Evolutionary conservation across 257 asterid species (phyloP).

Genomic region (Solanum piurae): DNA sequence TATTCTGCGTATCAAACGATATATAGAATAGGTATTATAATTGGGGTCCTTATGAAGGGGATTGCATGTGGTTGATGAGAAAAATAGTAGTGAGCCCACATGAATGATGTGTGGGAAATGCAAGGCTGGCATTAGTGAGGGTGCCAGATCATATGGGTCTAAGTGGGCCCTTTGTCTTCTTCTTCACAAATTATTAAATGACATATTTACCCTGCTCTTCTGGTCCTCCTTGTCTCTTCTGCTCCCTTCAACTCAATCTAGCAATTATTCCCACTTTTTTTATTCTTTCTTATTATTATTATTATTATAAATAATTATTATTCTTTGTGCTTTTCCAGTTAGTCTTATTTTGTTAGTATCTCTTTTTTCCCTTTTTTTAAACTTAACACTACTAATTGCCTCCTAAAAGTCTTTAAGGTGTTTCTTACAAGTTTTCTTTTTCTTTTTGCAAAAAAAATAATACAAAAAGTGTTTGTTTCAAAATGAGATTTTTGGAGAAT

Average conservation of each 20-base stretch:
- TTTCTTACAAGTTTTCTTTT: neutral
- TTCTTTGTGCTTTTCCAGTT: neutral
- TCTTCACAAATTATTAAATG: neutral
- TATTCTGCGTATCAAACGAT: neutral
- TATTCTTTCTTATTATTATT: neutral
- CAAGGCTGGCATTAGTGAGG: constrained; percentile 84
- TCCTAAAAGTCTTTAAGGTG: neutral
- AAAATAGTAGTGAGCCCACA: constrained; percentile 31
- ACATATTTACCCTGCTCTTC: neutral
- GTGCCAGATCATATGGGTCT: constrained; percentile 67
- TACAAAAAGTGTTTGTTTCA: too few relatives aligned
- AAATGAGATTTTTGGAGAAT: too few relatives aligned
- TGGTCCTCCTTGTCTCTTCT: constrained; percentile 51
- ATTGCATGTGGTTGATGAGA: constrained; percentile 55
- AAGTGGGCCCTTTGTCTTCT: neutral
- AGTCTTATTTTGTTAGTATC: neutral
- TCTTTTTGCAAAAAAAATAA: too few relatives aligned
- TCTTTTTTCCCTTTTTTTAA: neutral
- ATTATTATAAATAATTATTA: neutral
- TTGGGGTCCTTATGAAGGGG: constrained; percentile 21
- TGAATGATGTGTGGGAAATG: constrained; percentile 62
- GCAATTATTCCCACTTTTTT: neutral
- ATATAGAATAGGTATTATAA: constrained; percentile 5
- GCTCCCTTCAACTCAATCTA: constrained; percentile 6
- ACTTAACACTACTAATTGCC: neutral